Conservation (phyloP, 129 eudicot genomes). For the Flaveria robusta region DNA sequence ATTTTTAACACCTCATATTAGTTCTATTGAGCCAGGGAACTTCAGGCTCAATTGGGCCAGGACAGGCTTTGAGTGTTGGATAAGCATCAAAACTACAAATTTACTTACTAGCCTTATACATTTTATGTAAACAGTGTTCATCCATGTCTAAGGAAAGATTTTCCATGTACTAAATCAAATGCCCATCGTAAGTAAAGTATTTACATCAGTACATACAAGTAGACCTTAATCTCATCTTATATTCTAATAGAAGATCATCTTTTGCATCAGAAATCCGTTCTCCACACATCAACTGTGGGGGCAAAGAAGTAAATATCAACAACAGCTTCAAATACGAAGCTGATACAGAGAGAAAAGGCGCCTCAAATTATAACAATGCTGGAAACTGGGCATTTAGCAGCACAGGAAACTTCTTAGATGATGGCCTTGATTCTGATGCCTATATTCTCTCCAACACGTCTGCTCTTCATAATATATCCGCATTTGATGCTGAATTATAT, state of each 20-base stretch:
- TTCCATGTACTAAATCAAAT: conserved; percentile 50
- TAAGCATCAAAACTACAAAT: conserved; percentile 4
- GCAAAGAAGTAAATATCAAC: conserved; percentile 19
- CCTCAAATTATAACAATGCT: conserved; percentile 48
- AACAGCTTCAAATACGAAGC: conserved; percentile 39
- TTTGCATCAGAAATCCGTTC: no score
- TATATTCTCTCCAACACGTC: no score
- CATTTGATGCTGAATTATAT: conserved; percentile 18
- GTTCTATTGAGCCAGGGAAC: neutral
- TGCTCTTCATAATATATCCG: no score
- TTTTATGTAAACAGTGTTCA: conserved; percentile 33
- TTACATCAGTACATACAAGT: no score
- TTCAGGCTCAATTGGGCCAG: no score
- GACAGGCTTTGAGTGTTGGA: neutral
- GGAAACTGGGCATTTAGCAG: conserved; percentile 81
- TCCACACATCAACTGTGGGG: no score
- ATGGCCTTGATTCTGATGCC: no score
- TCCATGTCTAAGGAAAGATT: conserved; percentile 57
- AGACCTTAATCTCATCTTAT: no score
- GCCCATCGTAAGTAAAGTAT: conserved; percentile 48
- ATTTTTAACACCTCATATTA: neutral
- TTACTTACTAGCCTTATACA: neutral
- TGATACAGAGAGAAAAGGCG: conserved; percentile 65
- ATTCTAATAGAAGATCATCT: no score
- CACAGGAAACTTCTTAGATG: conserved; percentile 2